Percentiles rank a stretch among this genome's conserved stretches.
These are phyloP conservation scores for Amoebophrya sp. DNA, from an alignment of 169 alveolate genomes.

Conservation along the genomic window DNA sequence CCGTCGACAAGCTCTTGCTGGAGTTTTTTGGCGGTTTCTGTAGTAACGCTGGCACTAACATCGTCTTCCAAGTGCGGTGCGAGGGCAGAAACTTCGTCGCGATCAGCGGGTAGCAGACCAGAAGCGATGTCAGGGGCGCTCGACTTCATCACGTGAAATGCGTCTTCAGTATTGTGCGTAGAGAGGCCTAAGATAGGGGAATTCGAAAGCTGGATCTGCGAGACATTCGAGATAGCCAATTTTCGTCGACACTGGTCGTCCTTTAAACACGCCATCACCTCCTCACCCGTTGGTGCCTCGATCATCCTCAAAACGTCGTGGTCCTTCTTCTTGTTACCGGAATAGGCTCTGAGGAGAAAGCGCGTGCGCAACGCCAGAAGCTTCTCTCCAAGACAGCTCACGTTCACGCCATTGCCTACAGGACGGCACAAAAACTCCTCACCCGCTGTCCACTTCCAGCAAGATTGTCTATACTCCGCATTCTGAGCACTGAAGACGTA, in stretches of 20 bases:
- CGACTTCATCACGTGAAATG: background rate
- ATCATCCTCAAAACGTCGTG: background rate
- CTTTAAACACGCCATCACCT: background rate
- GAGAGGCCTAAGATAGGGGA: no score
- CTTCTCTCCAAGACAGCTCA: background rate
- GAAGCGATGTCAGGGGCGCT: background rate
- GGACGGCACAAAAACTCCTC: background rate
- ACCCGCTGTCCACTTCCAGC: background rate
- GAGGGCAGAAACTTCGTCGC: no score
- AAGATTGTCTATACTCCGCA: no score
- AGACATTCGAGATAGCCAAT: background rate
- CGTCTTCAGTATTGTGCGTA: no score
- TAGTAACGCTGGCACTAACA: no score
- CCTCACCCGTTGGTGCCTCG: background rate
- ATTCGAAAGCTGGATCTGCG: background rate
- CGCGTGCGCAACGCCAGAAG: background rate
- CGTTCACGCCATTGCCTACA: background rate
- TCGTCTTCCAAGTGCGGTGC: no score
- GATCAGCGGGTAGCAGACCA: no score
- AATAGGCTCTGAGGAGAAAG: no score
- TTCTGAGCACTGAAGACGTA: no score
- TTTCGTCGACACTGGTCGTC: background rate
- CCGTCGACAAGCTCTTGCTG: background rate
- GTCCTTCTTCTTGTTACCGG: background rate
- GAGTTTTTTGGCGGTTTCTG: no score